Evolutionary conservation across 352 stramenopile genomes (phyloP), one percentile per base, ranked within the genome.

Genomic region (Peronospora farinosa): DNA sequence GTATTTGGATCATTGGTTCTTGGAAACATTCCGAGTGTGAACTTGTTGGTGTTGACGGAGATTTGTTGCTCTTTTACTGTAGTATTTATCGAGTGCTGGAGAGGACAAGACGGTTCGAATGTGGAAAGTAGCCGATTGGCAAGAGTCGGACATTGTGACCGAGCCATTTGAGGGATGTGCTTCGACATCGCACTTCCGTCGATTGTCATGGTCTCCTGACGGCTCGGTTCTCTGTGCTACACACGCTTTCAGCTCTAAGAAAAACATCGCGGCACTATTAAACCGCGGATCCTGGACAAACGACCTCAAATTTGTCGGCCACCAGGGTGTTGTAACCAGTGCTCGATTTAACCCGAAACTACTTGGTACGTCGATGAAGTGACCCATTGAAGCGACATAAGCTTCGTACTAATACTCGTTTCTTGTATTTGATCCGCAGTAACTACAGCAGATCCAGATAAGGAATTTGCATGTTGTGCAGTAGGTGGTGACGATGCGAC

Each of bases 41-140:
- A 1, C 11, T 15, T 47, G 12, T 5, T 30, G 10, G 23, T 19
- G 12, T 38, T 57, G 17, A 43, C 2, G 21, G 10, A 41, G 16
- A 23, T 10, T 49, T 47, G 9, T 5, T 50, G 15, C 10, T 21
- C 1, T 57, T 36, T 42, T 37, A 1, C 12, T 37, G 31, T 37
- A 88, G 78, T 93, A 90, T 51, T 53, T 93, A n/a, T 79, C 83
- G 10, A 94, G 83, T 49, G 79, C 83, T 33, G 83, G 83, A 32
- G 83, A 94, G 49, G 83, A 94, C 65, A 94, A 94, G 49, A 87
- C 78, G 0, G 79, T 94, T 38, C 78, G 78, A 7, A 71, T 94
- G 51, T 94, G 83, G 83, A 78, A 74, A 39, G 80, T 92, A 6
- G 80, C 87, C 30, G 72, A 79, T 40, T 94, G 80, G 80, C 67